Base-by-base conservation (phyloP, 352 stramenopile genomes). In the Halophytophthora batemanensis region DNA sequence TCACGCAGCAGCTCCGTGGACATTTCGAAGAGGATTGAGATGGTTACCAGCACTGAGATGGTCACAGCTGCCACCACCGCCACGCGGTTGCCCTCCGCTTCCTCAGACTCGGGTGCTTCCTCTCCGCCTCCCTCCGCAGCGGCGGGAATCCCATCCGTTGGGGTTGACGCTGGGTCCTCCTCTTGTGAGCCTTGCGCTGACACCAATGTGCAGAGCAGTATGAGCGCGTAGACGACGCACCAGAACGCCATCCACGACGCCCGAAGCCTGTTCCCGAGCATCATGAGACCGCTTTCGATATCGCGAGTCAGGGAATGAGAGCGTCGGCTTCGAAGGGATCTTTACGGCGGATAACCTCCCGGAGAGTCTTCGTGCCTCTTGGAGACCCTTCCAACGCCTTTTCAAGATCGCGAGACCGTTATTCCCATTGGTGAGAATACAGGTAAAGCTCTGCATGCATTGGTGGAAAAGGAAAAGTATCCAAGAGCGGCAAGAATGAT, bases 21-120 rank as follows among this genome's bases (percentile, higher is more conserved):
- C 40, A 79, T 61, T 39, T 87, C 76, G 35, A 87, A 87, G 21
- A 84, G 28, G 47, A 86, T 86, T 34, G 77, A 87, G 53, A 86
- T 76, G 22, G 64, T 58, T 34, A 87, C 77, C 29, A 87, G 60
- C 31, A 50, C 56, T 19, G 77, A 74, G 66, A 89, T 86, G 28
- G 70, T 81, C 19, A 82, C 66, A 1, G 69, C 61, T 0, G 70
- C 74, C 17, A 83, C 71, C 0, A 72, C 50, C 5, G 71, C 74
- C 22, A 74, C 61, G 17, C 59, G 69, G 3, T 62, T 56, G 2
- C 42, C 48, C 17, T 59, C 41, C 13, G 33, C 25, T 31, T 45
- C 47, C 21, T 49, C 43, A 35, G 54, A 40, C 18, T 22, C 59
- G 12, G 13, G 42, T 22, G 7, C 41, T 58, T 53, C 35, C 33